Base-by-base conservation (phyloP, 129 eudicot species). In the Calendula officinalis region DNA sequence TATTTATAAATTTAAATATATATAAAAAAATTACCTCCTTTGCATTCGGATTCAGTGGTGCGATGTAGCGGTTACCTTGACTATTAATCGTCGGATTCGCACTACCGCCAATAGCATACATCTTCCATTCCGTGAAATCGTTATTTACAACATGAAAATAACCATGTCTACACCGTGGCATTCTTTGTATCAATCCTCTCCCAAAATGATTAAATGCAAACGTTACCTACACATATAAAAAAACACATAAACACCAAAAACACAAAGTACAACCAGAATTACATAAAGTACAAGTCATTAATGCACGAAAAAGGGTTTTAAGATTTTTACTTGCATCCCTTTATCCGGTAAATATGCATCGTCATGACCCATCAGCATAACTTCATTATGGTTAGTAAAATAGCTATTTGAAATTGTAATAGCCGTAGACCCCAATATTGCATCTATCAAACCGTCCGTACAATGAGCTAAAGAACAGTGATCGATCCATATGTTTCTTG, bases 401-500 rank as follows among this genome's bases (percentile, higher is more conserved):
- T 84, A 78, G 53, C 74, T 84, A 57, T 84, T 84, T 0, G 91
- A 84, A 49, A 84, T 81, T 0, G 91, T 84, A 9, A 84, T 78
- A 3, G 82, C 86, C 7, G 91, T 84, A 13, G 91, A 81, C 6
- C 80, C 91, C 69, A 78, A 66, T 12, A 81, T 68, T 3, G 86
- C 91, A 57, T 84, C 91, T 12, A 84, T 72, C 67, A 84, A n/a
- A 6, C 91, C 91, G 5, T 84, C 91, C 2, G 80, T 73, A 56
- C 91, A 84, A 50, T 78, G 82, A 3, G 91, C 79, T 46, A 84
- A 49, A 1, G 86, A 62, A 16, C 86, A 81, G 7, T 84, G 91
- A 67, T 84, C 91, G 16, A 84, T 71, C 91, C 91, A 84, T n/a
- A 84, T 62, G 30, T 84, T 75, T 67, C 91, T 84, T n/a, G 84